These are phyloP conservation scores for Salix viminalis DNA, from an alignment of 345 rosid genomes.

Conservation along the genomic window DNA sequence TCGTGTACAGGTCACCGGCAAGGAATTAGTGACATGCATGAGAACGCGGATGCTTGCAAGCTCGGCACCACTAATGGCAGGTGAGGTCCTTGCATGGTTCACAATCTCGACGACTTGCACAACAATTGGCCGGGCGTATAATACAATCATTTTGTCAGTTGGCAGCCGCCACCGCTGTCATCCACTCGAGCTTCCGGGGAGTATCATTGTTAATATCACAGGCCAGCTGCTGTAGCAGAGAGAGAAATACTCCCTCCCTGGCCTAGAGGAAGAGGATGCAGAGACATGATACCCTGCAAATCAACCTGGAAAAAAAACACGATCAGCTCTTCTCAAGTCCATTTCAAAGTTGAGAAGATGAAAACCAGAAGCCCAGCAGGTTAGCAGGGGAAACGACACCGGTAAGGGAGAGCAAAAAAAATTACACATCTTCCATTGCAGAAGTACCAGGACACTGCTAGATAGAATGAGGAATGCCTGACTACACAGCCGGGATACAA, in stretches of 20 bases:
- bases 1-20: slow-evolving; percentile 59
- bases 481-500: slow-evolving; percentile 84
- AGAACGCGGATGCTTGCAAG: slow-evolving; percentile 51
- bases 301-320: slow-evolving; percentile 48
- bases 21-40: slow-evolving; percentile 66
- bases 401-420: not conserved
- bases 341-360: not conserved
- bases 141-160: too few relatives aligned
- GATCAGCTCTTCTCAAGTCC: not conserved
- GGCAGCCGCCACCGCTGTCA: too few relatives aligned
- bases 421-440: not conserved
- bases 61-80: slow-evolving; percentile 40
- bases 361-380: not conserved
- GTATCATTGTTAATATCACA: slow-evolving; percentile 67
- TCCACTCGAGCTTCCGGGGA: slow-evolving; percentile 55
- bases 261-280: slow-evolving; percentile 65
- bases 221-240: slow-evolving; percentile 80
- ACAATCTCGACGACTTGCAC: too few relatives aligned
- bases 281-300: slow-evolving; percentile 45
- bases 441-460: not conserved
- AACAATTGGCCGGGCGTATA: too few relatives aligned
- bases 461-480: slow-evolving; percentile 43
- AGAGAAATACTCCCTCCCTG: slow-evolving; percentile 88
- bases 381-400: not conserved
- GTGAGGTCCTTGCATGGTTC: too few relatives aligned